These are phyloP conservation scores for Trypanosoma melophagium DNA, from an alignment of 208 protist species.

Conservation along the genomic window DNA sequence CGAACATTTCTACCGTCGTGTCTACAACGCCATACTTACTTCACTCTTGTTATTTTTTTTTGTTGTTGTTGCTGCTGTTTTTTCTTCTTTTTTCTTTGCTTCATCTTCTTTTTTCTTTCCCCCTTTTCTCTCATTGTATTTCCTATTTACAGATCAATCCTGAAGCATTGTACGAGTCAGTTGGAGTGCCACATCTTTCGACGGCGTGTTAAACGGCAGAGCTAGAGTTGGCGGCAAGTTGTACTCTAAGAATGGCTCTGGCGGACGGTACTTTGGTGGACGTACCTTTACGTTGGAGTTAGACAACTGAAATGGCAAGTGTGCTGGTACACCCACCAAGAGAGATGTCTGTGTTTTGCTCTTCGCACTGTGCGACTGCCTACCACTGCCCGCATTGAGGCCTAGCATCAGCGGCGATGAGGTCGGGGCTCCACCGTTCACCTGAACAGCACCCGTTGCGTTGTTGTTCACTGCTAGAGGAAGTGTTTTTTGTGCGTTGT, in stretches of 20 bases:
- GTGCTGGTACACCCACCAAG: slow-evolving; percentile 16
- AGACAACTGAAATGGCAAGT: slow-evolving; percentile 26
- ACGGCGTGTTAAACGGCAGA: slow-evolving; percentile 55
- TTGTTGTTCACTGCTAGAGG: slow-evolving; percentile 31
- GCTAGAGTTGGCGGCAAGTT: slow-evolving; percentile 83
- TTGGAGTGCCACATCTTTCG: slow-evolving; percentile 45
- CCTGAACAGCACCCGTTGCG: slow-evolving; percentile 18
- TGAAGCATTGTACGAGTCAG: slow-evolving; percentile 62
- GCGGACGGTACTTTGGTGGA: slow-evolving; percentile 78
- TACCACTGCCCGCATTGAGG: slow-evolving; percentile 28
- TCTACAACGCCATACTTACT: too few relatives aligned
- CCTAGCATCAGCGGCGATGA: slow-evolving; percentile 45
- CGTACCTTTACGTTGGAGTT: slow-evolving; percentile 23
- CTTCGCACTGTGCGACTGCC: slow-evolving; percentile 30
- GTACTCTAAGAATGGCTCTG: slow-evolving; percentile 84
- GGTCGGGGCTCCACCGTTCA: slow-evolving; percentile 18
- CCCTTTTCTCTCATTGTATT: not conserved
- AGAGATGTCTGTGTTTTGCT: slow-evolving; percentile 22
- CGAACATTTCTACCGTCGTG: too few relatives aligned
- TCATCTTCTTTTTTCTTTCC: not conserved
- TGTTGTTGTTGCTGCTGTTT: too few relatives aligned
- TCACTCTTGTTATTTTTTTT: too few relatives aligned
- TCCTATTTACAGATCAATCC: slow-evolving; percentile 28
- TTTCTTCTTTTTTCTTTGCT: too few relatives aligned
- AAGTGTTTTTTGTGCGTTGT: slow-evolving; percentile 87